These are phyloP conservation scores for Coemansia sp. DNA, from an alignment of 192 early-diverging fungal genomes.

Conservation along the genomic window DNA sequence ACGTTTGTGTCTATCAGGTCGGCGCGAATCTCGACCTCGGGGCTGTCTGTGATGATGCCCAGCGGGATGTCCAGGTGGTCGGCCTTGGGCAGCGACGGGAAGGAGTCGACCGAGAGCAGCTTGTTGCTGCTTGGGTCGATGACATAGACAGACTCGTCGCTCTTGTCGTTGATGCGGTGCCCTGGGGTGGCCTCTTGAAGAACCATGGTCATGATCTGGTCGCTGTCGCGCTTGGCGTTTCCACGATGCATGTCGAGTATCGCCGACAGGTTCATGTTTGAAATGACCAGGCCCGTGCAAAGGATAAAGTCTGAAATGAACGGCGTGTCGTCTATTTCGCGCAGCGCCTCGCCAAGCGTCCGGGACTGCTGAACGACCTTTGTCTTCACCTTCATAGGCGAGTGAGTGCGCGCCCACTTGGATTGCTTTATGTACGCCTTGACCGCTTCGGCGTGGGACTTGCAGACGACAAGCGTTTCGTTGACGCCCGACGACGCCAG, in stretches of 20 bases:
- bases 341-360: slow-evolving; percentile 88
- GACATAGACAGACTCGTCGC: slow-evolving; percentile 70
- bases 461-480: slow-evolving; percentile 83
- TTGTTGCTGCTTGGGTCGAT: slow-evolving; percentile 70
- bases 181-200: slow-evolving; percentile 67
- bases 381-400: slow-evolving; percentile 67
- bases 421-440: slow-evolving; percentile 83
- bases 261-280: slow-evolving; percentile 78
- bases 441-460: slow-evolving; percentile 78
- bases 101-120: slow-evolving; percentile 78
- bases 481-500: slow-evolving; percentile 82
- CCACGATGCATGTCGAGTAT: slow-evolving; percentile 77
- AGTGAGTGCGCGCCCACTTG: slow-evolving; percentile 66
- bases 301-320: slow-evolving; percentile 89
- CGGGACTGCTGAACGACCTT: slow-evolving; percentile 69
- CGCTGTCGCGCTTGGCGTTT: slow-evolving; percentile 69
- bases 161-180: slow-evolving; percentile 64
- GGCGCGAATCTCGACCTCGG: slow-evolving; percentile 77
- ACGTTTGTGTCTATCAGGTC: slow-evolving; percentile 92
- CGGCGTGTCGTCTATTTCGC: slow-evolving; percentile 81
- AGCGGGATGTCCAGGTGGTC: slow-evolving; percentile 48
- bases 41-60: slow-evolving; percentile 36
- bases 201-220: slow-evolving; percentile 93
- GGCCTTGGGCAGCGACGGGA: slow-evolving; percentile 37
- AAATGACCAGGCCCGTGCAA: slow-evolving; percentile 83